Percentiles rank a stretch among this genome's conserved stretches.
Conservation (phyloP, 345 rosid species). For the Brassica cretica region DNA sequence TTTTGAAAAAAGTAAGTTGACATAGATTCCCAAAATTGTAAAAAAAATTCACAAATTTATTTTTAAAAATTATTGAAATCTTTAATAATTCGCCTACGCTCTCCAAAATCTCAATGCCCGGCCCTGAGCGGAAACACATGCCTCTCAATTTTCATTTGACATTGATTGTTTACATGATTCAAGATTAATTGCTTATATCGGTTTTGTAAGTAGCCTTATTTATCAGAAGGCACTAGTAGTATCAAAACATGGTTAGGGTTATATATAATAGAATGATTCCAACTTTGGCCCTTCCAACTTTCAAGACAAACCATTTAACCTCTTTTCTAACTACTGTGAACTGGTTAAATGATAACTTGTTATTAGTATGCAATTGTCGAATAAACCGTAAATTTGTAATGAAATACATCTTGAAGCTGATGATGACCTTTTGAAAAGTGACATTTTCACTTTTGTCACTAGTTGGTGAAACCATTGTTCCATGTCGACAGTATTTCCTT, state of each 20-base stretch:
- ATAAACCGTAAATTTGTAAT: background rate
- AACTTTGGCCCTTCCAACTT: background rate
- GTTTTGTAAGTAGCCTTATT: background rate
- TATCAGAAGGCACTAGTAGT: background rate
- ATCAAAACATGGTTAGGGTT: background rate
- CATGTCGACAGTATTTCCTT: background rate
- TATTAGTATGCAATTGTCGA: background rate
- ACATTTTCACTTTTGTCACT: background rate
- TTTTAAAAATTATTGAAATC: too few relatives aligned
- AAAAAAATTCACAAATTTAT: too few relatives aligned
- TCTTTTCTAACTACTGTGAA: background rate
- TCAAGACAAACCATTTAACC: background rate
- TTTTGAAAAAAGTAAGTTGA: too few relatives aligned
- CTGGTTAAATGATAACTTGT: background rate
- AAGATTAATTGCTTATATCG: background rate
- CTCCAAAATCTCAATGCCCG: too few relatives aligned
- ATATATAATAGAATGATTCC: background rate
- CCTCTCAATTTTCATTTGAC: background rate
- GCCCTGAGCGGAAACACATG: too few relatives aligned
- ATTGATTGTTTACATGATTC: background rate
- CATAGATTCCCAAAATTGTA: too few relatives aligned
- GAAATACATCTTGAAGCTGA: background rate
- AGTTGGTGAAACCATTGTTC: background rate
- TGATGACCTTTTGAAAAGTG: background rate
- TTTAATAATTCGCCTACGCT: too few relatives aligned